Conservation (phyloP, 192 early-diverging fungal genomes). For the Umbelopsis sp. region DNA sequence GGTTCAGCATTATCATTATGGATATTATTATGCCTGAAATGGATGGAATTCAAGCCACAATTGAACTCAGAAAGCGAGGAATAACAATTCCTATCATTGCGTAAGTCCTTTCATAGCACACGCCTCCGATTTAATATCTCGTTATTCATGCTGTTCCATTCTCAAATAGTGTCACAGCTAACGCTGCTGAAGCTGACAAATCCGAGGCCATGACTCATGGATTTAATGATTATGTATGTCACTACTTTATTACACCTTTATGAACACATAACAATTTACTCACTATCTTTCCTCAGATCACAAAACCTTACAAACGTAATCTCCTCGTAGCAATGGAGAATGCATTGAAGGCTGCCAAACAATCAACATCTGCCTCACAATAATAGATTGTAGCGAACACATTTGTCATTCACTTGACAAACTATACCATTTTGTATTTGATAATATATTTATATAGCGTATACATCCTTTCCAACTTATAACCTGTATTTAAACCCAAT, state of each 20-base stretch:
- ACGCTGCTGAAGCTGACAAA: background rate
- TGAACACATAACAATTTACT: background rate
- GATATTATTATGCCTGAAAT: slow-evolving; percentile 13
- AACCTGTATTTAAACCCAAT: no score
- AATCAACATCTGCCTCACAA: background rate
- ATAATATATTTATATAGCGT: no score
- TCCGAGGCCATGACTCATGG: background rate
- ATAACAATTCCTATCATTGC: background rate
- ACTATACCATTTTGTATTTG: background rate
- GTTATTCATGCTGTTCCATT: background rate
- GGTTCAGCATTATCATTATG: slow-evolving; percentile 7
- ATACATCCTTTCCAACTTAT: no score
- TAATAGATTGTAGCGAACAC: background rate
- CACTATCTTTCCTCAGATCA: background rate
- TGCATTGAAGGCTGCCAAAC: background rate
- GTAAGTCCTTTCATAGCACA: background rate
- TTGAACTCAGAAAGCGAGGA: background rate
- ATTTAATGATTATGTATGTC: background rate
- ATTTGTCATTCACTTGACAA: no score
- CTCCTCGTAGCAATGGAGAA: background rate
- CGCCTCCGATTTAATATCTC: background rate
- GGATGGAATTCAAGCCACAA: slow-evolving; percentile 4
- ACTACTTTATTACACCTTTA: background rate
- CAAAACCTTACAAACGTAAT: slow-evolving; percentile 3
- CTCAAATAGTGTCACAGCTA: background rate